Evolutionary conservation across 2,329 filamentous ascomycete genomes (phyloP), one percentile per base, ranked within the genome.

Genomic region (Dothiorella sarmentorum): DNA sequence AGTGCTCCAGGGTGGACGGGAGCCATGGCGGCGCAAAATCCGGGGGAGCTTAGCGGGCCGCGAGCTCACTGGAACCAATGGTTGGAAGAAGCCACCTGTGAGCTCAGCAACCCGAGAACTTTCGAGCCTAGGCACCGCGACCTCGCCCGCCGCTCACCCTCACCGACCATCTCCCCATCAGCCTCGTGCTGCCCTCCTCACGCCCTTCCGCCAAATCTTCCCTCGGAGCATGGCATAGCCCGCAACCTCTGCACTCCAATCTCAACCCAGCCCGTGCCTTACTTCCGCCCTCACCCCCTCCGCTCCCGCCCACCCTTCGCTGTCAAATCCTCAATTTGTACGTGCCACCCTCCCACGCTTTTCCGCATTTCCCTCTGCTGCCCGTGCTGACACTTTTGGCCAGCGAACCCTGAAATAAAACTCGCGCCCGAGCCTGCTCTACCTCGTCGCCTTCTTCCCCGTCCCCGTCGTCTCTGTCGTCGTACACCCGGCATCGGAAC

Each of bases 391-490:
- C 31, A 38, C 20, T 78, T 59, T 78, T 73, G 0, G 76, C 79
- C 1, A 76, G 75, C 26, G 27, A 18, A 17, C n/a, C 10, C 27
- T 9, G 27, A 13, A 10, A 17, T 78, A 42, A 75, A 78, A n/a
- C 68, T 67, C 58, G n/a, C 64, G 74, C 27, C 60, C 68, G 65
- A 66, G 72, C 1, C 76, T 73, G 47, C 68, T 71, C 45, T 76
- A 75, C 64, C 5, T 71, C 65, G 5, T 67, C 65, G 20, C 63
- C 68, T 17, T 76, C 62, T 1, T 33, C 83, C 80, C 27, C 52
- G 7, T 24, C 35, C 56, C 44, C 44, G 43, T 58, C 35, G 38
- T 56, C 37, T 35, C 45, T 42, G 44, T 43, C 35, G 56, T 58
- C 44, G 55, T 47, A 45, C 55, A 47, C 55, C 44, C 44, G 55